Evolutionary conservation across 805 yeast species (phyloP), one percentile per base, ranked within the genome.

Genomic region (Schwanniomyces pseudopolymorphus): DNA sequence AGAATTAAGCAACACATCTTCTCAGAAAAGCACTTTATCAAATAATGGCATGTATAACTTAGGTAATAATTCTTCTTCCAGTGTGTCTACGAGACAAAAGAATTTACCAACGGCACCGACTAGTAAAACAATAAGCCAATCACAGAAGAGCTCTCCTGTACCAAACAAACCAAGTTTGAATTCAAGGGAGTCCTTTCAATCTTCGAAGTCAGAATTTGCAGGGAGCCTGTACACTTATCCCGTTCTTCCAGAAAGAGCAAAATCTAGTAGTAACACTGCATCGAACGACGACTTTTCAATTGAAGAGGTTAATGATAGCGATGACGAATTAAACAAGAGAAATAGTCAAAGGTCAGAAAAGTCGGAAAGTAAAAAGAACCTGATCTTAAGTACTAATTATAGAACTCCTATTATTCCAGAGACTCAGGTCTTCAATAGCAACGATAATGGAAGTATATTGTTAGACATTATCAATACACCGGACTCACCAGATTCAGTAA

Each of bases 251-350:
- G 45, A 42, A 14, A 44, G 39, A n/a, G 24, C 39, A 10, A 47
- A 17, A 31, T 50, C 43, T 9, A 26, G 45, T 16, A 26, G 17
- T 11, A 35, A 33, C 38, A 33, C 19, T 21, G 35, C 22, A 13
- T 19, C 44, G n/a, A 27, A 24, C n/a, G 45, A 59, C 45, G 70
- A 65, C 26, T 64, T 56, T 27, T 67, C 69, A 3, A 71, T 72
- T 42, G 77, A 72, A 54, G 77, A 72, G 50, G 60, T 69, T 20
- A 66, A 68, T 46, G 73, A 69, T 51, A 59, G 67, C 22, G 76
- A 72, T 48, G 75, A 70, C 40, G 73, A 69, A 52, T 50, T 63
- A 19, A 59, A 53, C 13, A 31, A 22, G 24, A 33, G 46, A 39
- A 45, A 33, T 35, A 31, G 47, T 33, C 45, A 35, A 35, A 33